phyloP scores from a whole-genome alignment of 305 asterid species.

The Rubia tinctorum region DNA sequence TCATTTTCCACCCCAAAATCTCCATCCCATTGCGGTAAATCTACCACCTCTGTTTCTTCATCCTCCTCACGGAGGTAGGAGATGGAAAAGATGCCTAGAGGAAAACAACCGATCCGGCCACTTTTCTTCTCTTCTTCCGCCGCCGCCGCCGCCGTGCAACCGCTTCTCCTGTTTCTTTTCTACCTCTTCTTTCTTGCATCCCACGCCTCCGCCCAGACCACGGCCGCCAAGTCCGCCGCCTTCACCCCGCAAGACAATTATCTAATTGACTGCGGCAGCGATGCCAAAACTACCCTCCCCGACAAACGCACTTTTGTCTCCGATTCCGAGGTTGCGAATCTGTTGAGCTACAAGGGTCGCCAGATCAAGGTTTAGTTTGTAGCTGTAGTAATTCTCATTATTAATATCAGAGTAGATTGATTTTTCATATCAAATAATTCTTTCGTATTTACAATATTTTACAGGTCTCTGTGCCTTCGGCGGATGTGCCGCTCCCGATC shows the following conservation, averaged over 20 bases:
- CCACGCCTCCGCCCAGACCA: conserved; percentile 8
- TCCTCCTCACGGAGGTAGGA: conserved; percentile 51
- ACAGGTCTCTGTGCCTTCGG: conserved; percentile 26
- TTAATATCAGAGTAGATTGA: too few relatives aligned
- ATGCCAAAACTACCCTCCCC: conserved; percentile 25
- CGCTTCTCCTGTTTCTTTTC: conserved; percentile 49
- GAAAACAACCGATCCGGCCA: conserved; percentile 18
- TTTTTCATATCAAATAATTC: too few relatives aligned
- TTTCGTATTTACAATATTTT: too few relatives aligned
- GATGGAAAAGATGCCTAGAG: conserved; percentile 49
- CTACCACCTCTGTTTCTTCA: conserved; percentile 20
- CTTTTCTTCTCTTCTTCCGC: conserved; percentile 17
- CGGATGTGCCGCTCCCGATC: conserved; percentile 44
- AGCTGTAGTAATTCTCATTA: too few relatives aligned
- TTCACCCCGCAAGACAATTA: conserved; percentile 33
- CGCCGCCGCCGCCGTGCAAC: conserved; percentile 27
- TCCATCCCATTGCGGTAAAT: background rate
- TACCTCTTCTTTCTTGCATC: conserved; percentile 23
- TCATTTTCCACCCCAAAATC: background rate
- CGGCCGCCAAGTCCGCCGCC: conserved; percentile 20
- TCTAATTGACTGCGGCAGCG: conserved; percentile 33
- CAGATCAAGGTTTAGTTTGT: background rate
- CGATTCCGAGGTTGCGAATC: conserved; percentile 21
- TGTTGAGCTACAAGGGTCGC: conserved; percentile 17
- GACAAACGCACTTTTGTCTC: conserved; percentile 25